phyloP scores from a whole-genome alignment of 805 yeast species.

The Tanozyma kutaoensis region DNA sequence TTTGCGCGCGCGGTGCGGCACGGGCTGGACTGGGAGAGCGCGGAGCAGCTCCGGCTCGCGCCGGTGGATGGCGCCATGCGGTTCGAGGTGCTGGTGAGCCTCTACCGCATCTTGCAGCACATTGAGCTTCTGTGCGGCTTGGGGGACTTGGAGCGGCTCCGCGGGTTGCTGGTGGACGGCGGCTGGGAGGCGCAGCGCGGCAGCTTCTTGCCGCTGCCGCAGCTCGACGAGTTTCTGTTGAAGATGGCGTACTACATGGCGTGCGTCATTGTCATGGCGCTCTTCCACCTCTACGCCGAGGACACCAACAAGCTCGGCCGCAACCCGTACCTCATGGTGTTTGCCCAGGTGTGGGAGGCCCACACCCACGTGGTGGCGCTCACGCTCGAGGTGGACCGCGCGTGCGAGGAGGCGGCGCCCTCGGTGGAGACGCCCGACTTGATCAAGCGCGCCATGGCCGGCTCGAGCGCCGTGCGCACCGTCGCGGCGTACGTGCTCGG shows the following conservation, averaged over 20 bases:
- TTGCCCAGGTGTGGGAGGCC: conserved; percentile 53
- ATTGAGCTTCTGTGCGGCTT: too few relatives aligned
- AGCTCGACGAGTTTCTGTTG: conserved; percentile 9
- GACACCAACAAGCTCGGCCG: conserved; percentile 24
- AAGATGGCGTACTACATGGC: conserved; percentile 16
- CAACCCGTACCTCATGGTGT: conserved; percentile 50
- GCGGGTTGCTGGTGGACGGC: too few relatives aligned
- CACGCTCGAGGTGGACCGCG: conserved; percentile 41
- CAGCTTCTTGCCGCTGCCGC: too few relatives aligned
- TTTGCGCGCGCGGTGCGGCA: conserved; percentile 2
- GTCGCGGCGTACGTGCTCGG: conserved; percentile 43
- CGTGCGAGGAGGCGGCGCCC: conserved; percentile 17
- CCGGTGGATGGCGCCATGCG: conserved; percentile 1
- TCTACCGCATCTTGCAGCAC: too few relatives aligned
- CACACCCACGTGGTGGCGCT: conserved; percentile 45
- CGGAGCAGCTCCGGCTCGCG: conserved; percentile 16
- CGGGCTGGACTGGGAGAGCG: conserved; percentile 11
- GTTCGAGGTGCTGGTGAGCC: too few relatives aligned
- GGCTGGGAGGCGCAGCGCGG: too few relatives aligned
- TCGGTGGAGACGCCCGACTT: conserved; percentile 18
- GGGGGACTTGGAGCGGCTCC: too few relatives aligned
- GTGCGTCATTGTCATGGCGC: conserved; percentile 17
- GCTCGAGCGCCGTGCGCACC: conserved; percentile 50
- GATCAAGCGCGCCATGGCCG: conserved; percentile 31
- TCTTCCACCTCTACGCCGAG: conserved; percentile 18